phyloP scores from a whole-genome alignment of 176 grass and related monocot species.

The Paspalum notatum region DNA sequence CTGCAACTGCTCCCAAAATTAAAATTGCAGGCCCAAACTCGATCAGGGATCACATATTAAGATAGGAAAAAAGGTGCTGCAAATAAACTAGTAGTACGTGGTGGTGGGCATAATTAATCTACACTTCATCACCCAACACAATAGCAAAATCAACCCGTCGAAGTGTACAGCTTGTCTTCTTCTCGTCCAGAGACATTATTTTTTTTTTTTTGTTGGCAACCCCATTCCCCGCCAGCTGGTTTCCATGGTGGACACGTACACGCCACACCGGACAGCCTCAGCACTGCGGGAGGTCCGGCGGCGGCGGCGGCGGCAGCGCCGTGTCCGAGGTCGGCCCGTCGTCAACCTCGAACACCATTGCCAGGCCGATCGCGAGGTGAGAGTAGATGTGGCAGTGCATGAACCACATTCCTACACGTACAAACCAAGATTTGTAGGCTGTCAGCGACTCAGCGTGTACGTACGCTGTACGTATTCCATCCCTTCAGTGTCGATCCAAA shows the following conservation, averaged over 20 bases:
- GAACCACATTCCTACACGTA: conserved; percentile 53
- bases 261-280: conserved; percentile 11
- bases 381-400: conserved; percentile 48
- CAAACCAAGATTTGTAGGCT: background rate
- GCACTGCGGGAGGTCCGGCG: conserved; percentile 53
- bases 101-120: background rate
- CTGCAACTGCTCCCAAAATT: background rate
- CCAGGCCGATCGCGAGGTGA: conserved; percentile 55
- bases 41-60: conserved; percentile 6
- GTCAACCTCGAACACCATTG: conserved; percentile 60
- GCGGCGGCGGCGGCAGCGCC: conserved; percentile 50
- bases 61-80: background rate
- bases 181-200: background rate
- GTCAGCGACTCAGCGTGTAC: background rate
- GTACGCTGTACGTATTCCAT: background rate
- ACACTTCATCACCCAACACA: too few relatives aligned
- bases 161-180: background rate
- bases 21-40: background rate
- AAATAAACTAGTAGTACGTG: conserved; percentile 6
- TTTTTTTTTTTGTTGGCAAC: conserved; percentile 23
- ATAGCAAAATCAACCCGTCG: too few relatives aligned
- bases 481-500: background rate
- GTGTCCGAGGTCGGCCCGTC: conserved; percentile 49
- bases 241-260: background rate
- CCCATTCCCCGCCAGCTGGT: conserved; percentile 8